A percentile compares a stretch with the other conserved stretches of the same genome.
Conservation (phyloP, 1,284 basidiomycete species). For the Cyathus pygmaeus region DNA sequence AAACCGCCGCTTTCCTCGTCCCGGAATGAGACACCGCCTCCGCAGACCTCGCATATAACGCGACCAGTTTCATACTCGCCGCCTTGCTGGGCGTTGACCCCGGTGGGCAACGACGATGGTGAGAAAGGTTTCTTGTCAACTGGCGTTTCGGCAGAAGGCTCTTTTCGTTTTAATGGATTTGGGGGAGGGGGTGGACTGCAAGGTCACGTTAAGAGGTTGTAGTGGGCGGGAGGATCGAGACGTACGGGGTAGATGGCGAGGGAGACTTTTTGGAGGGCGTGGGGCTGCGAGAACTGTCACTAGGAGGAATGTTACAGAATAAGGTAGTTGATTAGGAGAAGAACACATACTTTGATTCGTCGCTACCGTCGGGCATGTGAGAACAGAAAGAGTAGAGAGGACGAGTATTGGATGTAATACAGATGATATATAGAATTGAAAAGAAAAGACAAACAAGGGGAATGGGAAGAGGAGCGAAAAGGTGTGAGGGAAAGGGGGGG, state of each 20-base stretch:
- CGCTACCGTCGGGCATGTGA: no score
- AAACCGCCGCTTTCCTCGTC: slow-evolving; percentile 69
- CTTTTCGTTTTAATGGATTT: slow-evolving; percentile 38
- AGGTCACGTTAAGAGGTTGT: not conserved
- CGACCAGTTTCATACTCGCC: slow-evolving; percentile 63
- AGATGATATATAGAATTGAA: slow-evolving; percentile 5
- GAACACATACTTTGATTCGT: no score
- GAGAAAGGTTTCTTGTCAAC: slow-evolving; percentile 18
- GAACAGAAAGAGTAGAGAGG: no score
- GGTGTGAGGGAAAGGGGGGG: slow-evolving; percentile 10
- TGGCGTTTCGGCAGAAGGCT: slow-evolving; percentile 24
- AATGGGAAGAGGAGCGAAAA: slow-evolving; percentile 4
- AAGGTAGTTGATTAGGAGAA: not conserved
- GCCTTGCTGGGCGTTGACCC: slow-evolving; percentile 27
- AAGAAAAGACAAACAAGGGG: no score
- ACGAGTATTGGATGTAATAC: not conserved
- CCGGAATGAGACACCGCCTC: slow-evolving; percentile 67
- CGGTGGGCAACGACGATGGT: slow-evolving; percentile 17
- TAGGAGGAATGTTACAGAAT: not conserved
- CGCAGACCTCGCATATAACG: slow-evolving; percentile 71
- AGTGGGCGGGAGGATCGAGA: not conserved
- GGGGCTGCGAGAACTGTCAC: not conserved
- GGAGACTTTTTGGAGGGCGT: slow-evolving; percentile 7
- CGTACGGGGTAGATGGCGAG: slow-evolving; percentile 14
- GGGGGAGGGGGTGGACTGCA: not conserved